Conservation (phyloP, 352 stramenopile species). For the Nothophytophthora sp. region DNA sequence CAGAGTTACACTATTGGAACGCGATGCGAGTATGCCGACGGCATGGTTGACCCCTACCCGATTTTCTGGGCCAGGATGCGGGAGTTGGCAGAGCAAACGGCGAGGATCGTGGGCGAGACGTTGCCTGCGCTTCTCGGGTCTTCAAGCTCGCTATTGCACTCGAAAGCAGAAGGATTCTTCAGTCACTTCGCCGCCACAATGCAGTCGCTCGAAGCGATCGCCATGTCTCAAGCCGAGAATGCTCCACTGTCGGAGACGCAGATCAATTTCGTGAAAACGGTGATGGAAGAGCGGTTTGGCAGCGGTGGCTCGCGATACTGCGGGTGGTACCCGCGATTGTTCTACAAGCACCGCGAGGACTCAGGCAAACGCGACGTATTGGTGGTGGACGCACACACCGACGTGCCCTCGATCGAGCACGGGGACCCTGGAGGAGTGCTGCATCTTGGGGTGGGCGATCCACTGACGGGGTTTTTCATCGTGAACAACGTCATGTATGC, state of each 20-base stretch:
- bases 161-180: background rate
- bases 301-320: background rate
- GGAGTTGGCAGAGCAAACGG: too few species aligned
- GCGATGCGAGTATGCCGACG: conserved; percentile 6
- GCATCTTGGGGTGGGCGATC: conserved; percentile 10
- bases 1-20: conserved; percentile 8
- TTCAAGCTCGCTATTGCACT: background rate
- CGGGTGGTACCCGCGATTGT: conserved; percentile 8
- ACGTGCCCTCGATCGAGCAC: background rate
- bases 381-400: conserved; percentile 7
- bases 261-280: conserved; percentile 4
- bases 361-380: conserved; percentile 5
- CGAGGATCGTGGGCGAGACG: background rate
- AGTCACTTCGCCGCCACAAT: background rate
- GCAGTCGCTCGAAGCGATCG: background rate
- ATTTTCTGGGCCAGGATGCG: conserved; percentile 6
- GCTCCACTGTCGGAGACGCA: background rate
- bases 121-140: background rate
- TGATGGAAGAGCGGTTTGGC: background rate
- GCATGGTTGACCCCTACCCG: conserved; percentile 11
- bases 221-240: background rate
- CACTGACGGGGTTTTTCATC: conserved; percentile 9
- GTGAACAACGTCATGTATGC: conserved; percentile 13
- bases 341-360: background rate
- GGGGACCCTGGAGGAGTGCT: conserved; percentile 6